These are phyloP conservation scores for Anacardium occidentale DNA, from an alignment of 345 rosid genomes.

Conservation along the genomic window DNA sequence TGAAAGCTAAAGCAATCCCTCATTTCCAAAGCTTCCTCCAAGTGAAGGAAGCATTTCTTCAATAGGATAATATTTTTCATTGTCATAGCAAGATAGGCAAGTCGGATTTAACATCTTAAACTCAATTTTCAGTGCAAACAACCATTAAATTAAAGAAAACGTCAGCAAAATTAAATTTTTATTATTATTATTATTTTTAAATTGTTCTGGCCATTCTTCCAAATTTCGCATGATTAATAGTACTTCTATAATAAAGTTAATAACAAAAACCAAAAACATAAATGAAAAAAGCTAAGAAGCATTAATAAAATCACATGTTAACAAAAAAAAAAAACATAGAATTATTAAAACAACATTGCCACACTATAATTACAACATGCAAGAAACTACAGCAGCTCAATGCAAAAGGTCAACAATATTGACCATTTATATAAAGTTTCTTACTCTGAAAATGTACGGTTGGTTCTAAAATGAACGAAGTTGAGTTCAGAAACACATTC, in stretches of 20 bases:
- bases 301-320: not conserved
- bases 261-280: not conserved
- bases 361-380: slow-evolving; percentile 5
- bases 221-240: not conserved
- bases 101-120: not conserved
- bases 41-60: not conserved
- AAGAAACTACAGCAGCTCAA: not conserved
- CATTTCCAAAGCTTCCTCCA: not conserved
- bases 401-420: slow-evolving; percentile 3
- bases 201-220: not conserved
- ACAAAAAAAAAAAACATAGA: not conserved
- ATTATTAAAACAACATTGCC: not conserved
- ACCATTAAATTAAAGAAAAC: not conserved
- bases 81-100: not conserved
- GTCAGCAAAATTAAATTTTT: not conserved
- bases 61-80: not conserved
- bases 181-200: too few relatives aligned
- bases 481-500: not conserved
- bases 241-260: not conserved
- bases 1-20: not conserved
- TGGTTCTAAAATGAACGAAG: not conserved
- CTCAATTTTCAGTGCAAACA: not conserved
- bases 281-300: not conserved
- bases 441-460: not conserved
- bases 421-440: slow-evolving; percentile 6